These are phyloP conservation scores for Quercus variabilis DNA, from an alignment of 306 rosid genomes.

Conservation along the genomic window DNA sequence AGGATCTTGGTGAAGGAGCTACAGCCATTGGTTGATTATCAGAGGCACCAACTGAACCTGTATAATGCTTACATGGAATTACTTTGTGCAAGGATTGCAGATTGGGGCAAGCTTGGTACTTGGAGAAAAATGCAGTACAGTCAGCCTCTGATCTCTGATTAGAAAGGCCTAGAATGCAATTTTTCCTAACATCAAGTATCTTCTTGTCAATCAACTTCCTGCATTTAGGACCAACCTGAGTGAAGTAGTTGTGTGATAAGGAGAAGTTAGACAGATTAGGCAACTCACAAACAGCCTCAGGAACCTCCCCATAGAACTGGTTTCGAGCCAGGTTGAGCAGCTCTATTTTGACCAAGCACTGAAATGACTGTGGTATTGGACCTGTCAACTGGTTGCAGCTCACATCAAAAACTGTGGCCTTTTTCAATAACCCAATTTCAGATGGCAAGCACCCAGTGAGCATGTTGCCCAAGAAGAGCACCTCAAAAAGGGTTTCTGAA, in stretches of 20 bases:
- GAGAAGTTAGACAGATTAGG: constrained; percentile 34
- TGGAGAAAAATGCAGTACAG: constrained; percentile 31
- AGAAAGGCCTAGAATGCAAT: constrained; percentile 55
- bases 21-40: not conserved
- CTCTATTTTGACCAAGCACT: constrained; percentile 44
- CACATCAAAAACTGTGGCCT: constrained; percentile 52
- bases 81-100: not conserved
- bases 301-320: constrained; percentile 44
- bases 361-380: constrained; percentile 68
- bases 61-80: constrained; percentile 41
- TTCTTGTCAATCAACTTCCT: constrained; percentile 38
- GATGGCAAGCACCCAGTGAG: constrained; percentile 65
- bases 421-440: constrained; percentile 53
- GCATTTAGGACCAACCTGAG: constrained; percentile 56
- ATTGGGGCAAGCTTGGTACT: constrained; percentile 21
- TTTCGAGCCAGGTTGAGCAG: constrained; percentile 25
- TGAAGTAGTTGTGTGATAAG: constrained; percentile 50
- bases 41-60: not conserved
- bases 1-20: constrained; percentile 34
- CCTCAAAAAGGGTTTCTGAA: constrained; percentile 39
- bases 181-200: constrained; percentile 35
- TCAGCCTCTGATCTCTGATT: constrained; percentile 33
- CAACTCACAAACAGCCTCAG: constrained; percentile 46
- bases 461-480: constrained; percentile 54
- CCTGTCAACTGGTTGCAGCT: constrained; percentile 52